These are phyloP conservation scores for Pyrenophora tritici-repentis DNA, from an alignment of 2,329 filamentous ascomycete genomes.

Conservation along the genomic window DNA sequence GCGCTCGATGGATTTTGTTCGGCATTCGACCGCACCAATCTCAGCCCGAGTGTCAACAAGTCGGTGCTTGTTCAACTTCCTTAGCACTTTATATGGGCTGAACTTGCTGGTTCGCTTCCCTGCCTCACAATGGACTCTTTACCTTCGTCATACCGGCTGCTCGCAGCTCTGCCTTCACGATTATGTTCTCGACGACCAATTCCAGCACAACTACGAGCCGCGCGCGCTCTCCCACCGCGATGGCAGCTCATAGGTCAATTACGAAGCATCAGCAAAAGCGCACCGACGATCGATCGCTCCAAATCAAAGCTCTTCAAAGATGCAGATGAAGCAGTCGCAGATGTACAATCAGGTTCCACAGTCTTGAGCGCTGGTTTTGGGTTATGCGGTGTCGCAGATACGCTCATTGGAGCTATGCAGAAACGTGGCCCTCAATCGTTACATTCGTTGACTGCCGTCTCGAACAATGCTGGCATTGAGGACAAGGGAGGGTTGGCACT, in stretches of 20 bases:
- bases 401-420: constrained; percentile 44
- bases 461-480: constrained; percentile 78
- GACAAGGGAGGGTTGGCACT: constrained; percentile 68
- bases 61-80: constrained; percentile 9
- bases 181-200: constrained; percentile 33
- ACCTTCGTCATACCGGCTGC: constrained; percentile 36
- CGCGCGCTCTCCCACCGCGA: constrained; percentile 22
- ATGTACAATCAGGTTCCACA: constrained; percentile 44
- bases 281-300: constrained; percentile 42
- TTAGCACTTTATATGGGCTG: constrained; percentile 3
- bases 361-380: constrained; percentile 48
- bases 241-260: constrained; percentile 31
- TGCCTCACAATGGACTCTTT: constrained; percentile 36
- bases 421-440: constrained; percentile 38
- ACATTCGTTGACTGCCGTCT: constrained; percentile 69
- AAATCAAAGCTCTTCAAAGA: constrained; percentile 45
- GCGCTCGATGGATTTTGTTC: constrained; percentile 6
- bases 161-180: constrained; percentile 35
- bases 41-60: not conserved
- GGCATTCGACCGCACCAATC: constrained; percentile 5
- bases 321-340: constrained; percentile 46
- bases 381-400: constrained; percentile 47
- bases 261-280: constrained; percentile 31
- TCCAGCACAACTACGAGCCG: constrained; percentile 33
- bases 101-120: not conserved